Evolutionary conservation across 2,329 filamentous ascomycete species (phyloP).

Genomic region (Aspergillus tanneri): DNA sequence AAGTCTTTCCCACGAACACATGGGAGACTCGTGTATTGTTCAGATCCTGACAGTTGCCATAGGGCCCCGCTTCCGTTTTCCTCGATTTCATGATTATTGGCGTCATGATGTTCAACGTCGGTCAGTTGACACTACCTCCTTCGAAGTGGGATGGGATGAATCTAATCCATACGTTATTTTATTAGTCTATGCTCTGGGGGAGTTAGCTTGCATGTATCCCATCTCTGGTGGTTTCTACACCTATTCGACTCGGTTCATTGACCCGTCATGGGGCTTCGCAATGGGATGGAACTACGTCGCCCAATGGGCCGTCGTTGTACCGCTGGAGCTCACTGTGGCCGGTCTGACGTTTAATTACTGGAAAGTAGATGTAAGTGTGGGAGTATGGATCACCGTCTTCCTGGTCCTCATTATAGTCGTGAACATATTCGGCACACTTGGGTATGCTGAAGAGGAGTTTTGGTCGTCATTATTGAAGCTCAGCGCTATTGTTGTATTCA

Average conservation of each 20-base stretch:
- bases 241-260: conserved; percentile 60
- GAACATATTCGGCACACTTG: conserved; percentile 58
- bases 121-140: conserved; percentile 5
- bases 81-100: conserved; percentile 56
- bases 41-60: background rate
- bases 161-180: conserved; percentile 19
- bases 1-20: background rate
- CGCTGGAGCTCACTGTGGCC: conserved; percentile 54
- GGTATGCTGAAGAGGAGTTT: conserved; percentile 35
- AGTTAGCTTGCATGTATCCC: conserved; percentile 61
- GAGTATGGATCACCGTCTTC: conserved; percentile 49
- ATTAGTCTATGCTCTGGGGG: conserved; percentile 59
- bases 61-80: conserved; percentile 21
- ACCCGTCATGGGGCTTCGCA: conserved; percentile 56
- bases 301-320: conserved; percentile 80
- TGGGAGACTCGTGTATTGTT: background rate
- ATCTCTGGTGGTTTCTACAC: conserved; percentile 63
- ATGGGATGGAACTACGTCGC: conserved; percentile 65
- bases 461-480: conserved; percentile 26
- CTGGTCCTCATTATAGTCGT: conserved; percentile 48
- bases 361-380: conserved; percentile 35
- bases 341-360: conserved; percentile 48
- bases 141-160: too few species aligned
- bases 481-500: conserved; percentile 25
- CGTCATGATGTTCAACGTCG: conserved; percentile 52